Base-by-base conservation (phyloP, 2,329 filamentous ascomycete species). In the Botrytis elliptica region DNA sequence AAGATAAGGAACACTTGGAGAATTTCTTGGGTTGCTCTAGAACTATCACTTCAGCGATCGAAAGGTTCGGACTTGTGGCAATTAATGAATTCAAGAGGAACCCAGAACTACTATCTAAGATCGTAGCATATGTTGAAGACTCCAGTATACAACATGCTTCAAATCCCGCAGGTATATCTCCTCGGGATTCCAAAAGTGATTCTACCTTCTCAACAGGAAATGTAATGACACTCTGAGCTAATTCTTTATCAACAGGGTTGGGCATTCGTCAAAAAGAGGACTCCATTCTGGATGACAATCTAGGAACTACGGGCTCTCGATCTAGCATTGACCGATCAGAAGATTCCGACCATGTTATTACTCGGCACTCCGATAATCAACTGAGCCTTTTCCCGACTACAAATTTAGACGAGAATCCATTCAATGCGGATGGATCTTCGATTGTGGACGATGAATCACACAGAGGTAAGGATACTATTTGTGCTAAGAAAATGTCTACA, bases 291-390 rank as follows among this genome's bases (percentile, higher is more conserved):
- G n/a, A 16, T 12, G 20, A 46, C 1, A 29, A 18, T 33, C 5
- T 4, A 5, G 40, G 4, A 3, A 6, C 3, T 8, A 6, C 0
- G 5, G 22, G 25, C 36, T 7, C 18, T 33, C 18, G 1, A 36
- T 22, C 8, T 52, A 65, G 18, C 42, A 5, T 38, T 20, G 42
- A 3, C 2, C 9, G 10, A 65, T 4, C 29, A 14, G 63, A 46
- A 29, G 18, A 44, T 44, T 22, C 3, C 9, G 42, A 42, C 10
- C 6, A 22, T 36, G 20, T 46, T 25, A 14, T 20, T 7, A 65
- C 52, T 29, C 52, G 42, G 22, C 3, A 46, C 9, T 22, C 42
- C 18, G 20, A 4, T 49, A 14, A 49, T 8, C 42, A 65, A 33
- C 14, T 36, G 1, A 16, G 29, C 29, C 42, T 33, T n/a, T 12